Evolutionary conservation across 352 stramenopile genomes (phyloP), one percentile per base, ranked within the genome.

Genomic region (Vaucheria bursata): DNA sequence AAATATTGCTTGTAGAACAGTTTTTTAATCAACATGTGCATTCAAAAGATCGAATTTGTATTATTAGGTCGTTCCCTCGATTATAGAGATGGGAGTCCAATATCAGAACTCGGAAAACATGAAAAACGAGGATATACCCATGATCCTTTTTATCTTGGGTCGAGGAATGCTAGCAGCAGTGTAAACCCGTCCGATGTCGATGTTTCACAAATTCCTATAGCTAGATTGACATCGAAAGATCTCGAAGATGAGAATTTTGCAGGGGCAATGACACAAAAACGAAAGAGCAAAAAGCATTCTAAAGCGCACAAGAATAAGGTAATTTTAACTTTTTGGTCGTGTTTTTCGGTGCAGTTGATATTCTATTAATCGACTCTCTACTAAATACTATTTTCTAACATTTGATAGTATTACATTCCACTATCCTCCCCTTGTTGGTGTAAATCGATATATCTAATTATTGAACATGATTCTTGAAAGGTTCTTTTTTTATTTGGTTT

Each of bases 201-300:
- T 7, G 53, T 12, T 31, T 37, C 71, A 33, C 69, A 35, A 4
- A 77, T 45, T 29, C 53, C 49, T 50, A 69, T 73, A 36, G 71
- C 70, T 12, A 29, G 69, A 64, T n/a, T 73, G 29, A 65, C 37
- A 59, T 18, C 34, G 18, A 53, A 53, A 49, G 39, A 75, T 59
- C 3, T 29, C 1, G 39, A 35, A 7, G 70, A 75, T 34, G 70
- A 71, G 12, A 31, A 71, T 6, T 75, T 34, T 59, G 32, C 49
- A 65, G 34, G 32, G 72, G n/a, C 33, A 31, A 6, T 36, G 35
- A 37, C 37, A 32, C 0, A 32, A 33, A 38, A 69, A 29, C 49
- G 35, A 35, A 74, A 79, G 53, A 52, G 37, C n/a, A 79, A 79
- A 69, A 73, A 73, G 2, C 45, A 39, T 34, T 2, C n/a, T 2